Base-by-base conservation (phyloP, 2,329 filamentous ascomycete species). In the Bipolaris bicolor region DNA sequence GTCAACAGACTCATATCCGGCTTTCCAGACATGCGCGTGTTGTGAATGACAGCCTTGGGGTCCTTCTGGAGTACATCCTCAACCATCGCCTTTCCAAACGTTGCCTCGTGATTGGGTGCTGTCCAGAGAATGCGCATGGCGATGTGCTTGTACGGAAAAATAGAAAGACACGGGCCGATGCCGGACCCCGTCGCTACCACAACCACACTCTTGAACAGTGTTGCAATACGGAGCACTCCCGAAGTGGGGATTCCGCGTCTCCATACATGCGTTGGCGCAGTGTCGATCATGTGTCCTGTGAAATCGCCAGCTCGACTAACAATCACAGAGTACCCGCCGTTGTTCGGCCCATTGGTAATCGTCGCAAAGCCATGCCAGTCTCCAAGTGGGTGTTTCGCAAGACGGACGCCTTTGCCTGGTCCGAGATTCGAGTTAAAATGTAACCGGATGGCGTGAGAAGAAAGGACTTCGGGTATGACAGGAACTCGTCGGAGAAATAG, bases 91-190 rank as follows among this genome's bases (percentile, higher is more conserved):
- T 81, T 78, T 0, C 88, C 88, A 69, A 89, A 92, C 0, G 88
- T 91, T 65, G 82, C 77, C 52, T 84, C 78, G 0, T 90, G 90
- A 37, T 83, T 81, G 1, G 85, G 81, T 1, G 89, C 86, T 1
- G 87, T 89, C 90, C 90, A 92, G 50, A 92, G 81, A 26, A 92
- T 84, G 34, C 88, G 86, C 82, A 83, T 34, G 81, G 82, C 13
- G 80, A 77, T 24, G 71, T 74, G 48, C 62, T 64, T 6, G 69
- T 71, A 47, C 84, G 54, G 81, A 41, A 88, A 83, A 4, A 87
- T 87, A 0, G 74, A 61, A 67, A 81, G 63, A 82, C 71, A 80
- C 51, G 76, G 72, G 53, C 73, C 74, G 41, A 77, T 77, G 7
- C 75, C 74, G 3, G 75, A 76, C 16, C 75, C 74, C 0, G 75